Conservation (phyloP, 805 yeast species). For the Hyphopichia homilentoma region DNA sequence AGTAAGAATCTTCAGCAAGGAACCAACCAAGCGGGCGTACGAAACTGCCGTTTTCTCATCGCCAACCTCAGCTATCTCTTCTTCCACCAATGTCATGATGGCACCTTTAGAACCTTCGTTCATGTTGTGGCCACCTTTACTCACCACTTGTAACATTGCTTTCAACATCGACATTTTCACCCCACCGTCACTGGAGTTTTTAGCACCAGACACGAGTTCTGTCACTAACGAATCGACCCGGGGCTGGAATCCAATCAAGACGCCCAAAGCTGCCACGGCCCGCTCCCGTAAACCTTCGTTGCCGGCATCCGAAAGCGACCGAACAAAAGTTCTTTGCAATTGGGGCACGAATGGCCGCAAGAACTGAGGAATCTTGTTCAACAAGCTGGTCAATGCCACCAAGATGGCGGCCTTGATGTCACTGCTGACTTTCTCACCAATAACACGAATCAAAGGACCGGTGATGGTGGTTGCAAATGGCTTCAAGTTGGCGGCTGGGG, state of each 20-base stretch:
- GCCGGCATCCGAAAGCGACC: conserved; percentile 75
- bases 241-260: conserved; percentile 84
- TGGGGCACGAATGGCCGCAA: conserved; percentile 96
- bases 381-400: conserved; percentile 73
- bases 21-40: conserved; percentile 75
- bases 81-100: conserved; percentile 71
- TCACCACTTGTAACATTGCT: conserved; percentile 79
- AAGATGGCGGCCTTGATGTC: conserved; percentile 95
- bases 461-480: conserved; percentile 91
- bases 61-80: conserved; percentile 45
- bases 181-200: conserved; percentile 58
- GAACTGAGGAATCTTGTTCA: conserved; percentile 82
- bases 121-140: conserved; percentile 74
- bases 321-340: conserved; percentile 92
- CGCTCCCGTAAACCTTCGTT: conserved; percentile 72
- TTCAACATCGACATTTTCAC: conserved; percentile 82
- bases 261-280: conserved; percentile 88
- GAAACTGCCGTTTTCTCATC: conserved; percentile 67
- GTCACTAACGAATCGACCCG: conserved; percentile 89
- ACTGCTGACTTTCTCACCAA: conserved; percentile 90
- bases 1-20: conserved; percentile 65
- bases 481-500: conserved; percentile 77
- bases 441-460: conserved; percentile 96
- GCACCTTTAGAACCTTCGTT: conserved; percentile 67
- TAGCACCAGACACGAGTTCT: conserved; percentile 77